Evolutionary conservation across 192 early-diverging fungal species (phyloP).

Genomic region (Dissophora ornata): DNA sequence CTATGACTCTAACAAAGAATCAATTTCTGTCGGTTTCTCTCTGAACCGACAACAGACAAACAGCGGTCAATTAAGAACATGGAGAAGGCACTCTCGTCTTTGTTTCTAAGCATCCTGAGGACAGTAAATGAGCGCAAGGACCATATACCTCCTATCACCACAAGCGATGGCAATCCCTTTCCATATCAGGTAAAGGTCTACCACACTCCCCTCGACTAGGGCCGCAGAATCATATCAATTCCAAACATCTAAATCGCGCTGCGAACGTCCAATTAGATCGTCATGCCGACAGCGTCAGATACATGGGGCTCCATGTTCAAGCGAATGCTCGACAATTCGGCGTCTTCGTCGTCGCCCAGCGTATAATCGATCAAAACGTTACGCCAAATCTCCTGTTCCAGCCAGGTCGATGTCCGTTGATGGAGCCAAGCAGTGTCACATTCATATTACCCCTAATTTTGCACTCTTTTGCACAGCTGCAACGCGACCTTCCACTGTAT

Average conservation of each 20-base stretch:
- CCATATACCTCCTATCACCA: conserved; percentile 73
- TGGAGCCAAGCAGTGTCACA: no score
- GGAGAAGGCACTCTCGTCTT: conserved; percentile 58
- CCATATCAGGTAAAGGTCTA: conserved; percentile 63
- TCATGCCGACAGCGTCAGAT: conserved; percentile 60
- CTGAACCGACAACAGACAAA: conserved; percentile 50
- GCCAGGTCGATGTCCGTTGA: no score
- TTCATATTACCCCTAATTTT: no score
- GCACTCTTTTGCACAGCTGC: no score
- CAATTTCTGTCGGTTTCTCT: no score
- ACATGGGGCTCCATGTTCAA: conserved; percentile 71
- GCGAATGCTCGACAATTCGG: conserved; percentile 59
- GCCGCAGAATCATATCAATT: no score
- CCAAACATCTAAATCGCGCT: no score
- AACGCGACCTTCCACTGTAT: no score
- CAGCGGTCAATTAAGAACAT: conserved; percentile 56
- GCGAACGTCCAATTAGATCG: no score
- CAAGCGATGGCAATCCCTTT: conserved; percentile 68
- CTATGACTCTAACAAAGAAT: no score
- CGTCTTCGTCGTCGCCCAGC: conserved; percentile 37
- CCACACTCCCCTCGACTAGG: no score
- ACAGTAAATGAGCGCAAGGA: conserved; percentile 72
- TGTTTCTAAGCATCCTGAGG: conserved; percentile 62
- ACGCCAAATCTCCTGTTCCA: no score
- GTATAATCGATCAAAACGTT: conserved; percentile 2